Conservation (phyloP, 2,329 filamentous ascomycete genomes). For the Seiridium unicorne region DNA sequence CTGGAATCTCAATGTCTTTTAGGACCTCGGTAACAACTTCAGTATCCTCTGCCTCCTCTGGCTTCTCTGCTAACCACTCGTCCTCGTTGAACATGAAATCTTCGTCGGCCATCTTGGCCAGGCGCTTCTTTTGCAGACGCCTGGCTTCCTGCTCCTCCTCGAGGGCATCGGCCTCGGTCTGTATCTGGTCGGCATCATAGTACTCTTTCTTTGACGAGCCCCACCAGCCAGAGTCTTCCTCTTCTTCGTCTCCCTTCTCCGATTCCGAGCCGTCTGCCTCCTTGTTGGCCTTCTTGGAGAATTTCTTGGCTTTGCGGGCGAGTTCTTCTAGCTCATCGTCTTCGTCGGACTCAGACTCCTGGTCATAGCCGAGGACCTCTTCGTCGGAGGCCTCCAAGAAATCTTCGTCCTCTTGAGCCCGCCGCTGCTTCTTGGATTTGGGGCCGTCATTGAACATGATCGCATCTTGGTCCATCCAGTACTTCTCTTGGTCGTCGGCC, state of each 20-base stretch:
- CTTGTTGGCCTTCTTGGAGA: constrained; percentile 19
- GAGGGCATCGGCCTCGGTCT: constrained; percentile 58
- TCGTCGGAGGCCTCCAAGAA: constrained; percentile 61
- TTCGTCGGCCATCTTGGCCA: constrained; percentile 83
- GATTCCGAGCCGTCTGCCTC: constrained; percentile 41
- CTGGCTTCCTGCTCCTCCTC: constrained; percentile 92
- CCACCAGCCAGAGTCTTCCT: constrained; percentile 71
- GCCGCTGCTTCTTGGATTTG: constrained; percentile 73
- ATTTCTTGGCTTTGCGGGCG: constrained; percentile 24
- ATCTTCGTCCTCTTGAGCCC: constrained; percentile 64
- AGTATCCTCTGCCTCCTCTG: constrained; percentile 38
- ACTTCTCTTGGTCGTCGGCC: constrained; percentile 91
- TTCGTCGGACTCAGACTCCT: constrained; percentile 37
- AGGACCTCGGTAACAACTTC: constrained; percentile 82
- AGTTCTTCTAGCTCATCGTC: constrained; percentile 49
- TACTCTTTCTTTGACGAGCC: constrained; percentile 86
- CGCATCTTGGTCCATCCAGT: constrained; percentile 84
- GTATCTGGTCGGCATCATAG: constrained; percentile 75
- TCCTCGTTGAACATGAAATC: constrained; percentile 92
- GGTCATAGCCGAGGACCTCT: constrained; percentile 53
- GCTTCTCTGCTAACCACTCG: constrained; percentile 70
- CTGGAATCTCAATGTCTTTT: constrained; percentile 77
- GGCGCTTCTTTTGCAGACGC: constrained; percentile 84
- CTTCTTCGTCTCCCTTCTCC: constrained; percentile 43
- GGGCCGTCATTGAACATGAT: constrained; percentile 82